Evolutionary conservation across 768 basidiomycete genomes (phyloP).

Genomic region (Rhodotorula diobovata): DNA sequence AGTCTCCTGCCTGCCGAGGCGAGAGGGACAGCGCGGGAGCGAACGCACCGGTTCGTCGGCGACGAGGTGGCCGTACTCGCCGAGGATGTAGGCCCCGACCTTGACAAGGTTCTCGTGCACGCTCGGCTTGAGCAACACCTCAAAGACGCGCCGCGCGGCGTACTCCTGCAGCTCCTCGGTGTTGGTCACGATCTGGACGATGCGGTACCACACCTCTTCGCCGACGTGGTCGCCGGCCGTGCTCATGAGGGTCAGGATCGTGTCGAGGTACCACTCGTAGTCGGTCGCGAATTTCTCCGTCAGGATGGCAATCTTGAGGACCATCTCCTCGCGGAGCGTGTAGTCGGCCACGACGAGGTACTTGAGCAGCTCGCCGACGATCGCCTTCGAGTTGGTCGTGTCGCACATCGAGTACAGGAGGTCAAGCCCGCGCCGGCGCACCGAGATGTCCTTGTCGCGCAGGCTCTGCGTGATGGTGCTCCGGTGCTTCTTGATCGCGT

Average conservation of each 20-base stretch:
- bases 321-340: slow-evolving; percentile 94
- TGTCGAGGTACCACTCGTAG: slow-evolving; percentile 73
- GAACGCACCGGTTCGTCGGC: slow-evolving; percentile 79
- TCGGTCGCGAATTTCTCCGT: slow-evolving; percentile 97
- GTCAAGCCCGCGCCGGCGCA: slow-evolving; percentile 87
- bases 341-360: slow-evolving; percentile 97
- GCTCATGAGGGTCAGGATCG: slow-evolving; percentile 88
- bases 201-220: slow-evolving; percentile 99
- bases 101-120: slow-evolving; percentile 83
- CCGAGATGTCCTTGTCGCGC: slow-evolving; percentile 95
- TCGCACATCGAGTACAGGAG: slow-evolving; percentile 99
- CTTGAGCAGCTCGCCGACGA: slow-evolving; percentile 88
- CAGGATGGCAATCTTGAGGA: slow-evolving; percentile 93
- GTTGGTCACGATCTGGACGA: slow-evolving; percentile 93
- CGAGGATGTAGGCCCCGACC: slow-evolving; percentile 92
- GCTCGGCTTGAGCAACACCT: slow-evolving; percentile 67
- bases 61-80: slow-evolving; percentile 96
- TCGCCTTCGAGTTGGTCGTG: slow-evolving; percentile 87
- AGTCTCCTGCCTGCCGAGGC: background rate
- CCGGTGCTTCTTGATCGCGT: slow-evolving; percentile 91
- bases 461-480: slow-evolving; percentile 89
- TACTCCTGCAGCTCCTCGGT: slow-evolving; percentile 97
- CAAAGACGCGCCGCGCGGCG: slow-evolving; percentile 85
- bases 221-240: slow-evolving; percentile 98
- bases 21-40: slow-evolving; percentile 42